Conservation (phyloP, 768 basidiomycete genomes). For the Cystobasidium onofrii region DNA sequence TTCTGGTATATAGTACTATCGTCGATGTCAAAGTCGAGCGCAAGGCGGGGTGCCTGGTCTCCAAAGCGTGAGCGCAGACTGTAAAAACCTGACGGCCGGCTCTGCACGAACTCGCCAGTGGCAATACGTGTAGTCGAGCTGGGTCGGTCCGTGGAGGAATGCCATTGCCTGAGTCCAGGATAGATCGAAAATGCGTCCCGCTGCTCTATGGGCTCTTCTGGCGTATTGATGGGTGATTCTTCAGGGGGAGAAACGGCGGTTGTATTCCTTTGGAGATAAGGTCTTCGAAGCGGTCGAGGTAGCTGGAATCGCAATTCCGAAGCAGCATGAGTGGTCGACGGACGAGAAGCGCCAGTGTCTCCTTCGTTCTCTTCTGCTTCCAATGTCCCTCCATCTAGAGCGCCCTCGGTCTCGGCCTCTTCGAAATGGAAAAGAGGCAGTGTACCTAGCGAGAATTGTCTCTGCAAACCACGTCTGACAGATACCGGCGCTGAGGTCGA, state of each 20-base stretch:
- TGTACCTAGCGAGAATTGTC: background rate
- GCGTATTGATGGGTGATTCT: slow-evolving; percentile 20
- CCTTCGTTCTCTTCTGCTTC: background rate
- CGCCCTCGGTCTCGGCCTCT: background rate
- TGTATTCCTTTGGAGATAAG: slow-evolving; percentile 2
- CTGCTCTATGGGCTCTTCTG: background rate
- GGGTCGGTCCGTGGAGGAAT: background rate
- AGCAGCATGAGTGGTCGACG: background rate
- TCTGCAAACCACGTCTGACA: background rate
- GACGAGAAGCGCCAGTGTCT: background rate
- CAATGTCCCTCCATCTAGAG: background rate
- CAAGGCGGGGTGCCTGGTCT: background rate
- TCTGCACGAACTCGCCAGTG: background rate
- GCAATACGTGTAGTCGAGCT: background rate
- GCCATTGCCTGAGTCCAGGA: background rate
- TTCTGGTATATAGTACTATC: background rate
- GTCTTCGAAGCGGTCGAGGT: background rate
- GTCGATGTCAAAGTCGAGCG: background rate
- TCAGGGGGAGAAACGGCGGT: slow-evolving; percentile 18
- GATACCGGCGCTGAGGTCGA: background rate
- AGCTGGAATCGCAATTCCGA: background rate
- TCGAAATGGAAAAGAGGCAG: slow-evolving; percentile 15
- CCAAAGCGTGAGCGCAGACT: background rate
- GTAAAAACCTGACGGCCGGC: background rate
- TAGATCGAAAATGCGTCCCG: background rate